Conservation (phyloP, 2,329 filamentous ascomycete species). For the Botrytis elliptica region DNA sequence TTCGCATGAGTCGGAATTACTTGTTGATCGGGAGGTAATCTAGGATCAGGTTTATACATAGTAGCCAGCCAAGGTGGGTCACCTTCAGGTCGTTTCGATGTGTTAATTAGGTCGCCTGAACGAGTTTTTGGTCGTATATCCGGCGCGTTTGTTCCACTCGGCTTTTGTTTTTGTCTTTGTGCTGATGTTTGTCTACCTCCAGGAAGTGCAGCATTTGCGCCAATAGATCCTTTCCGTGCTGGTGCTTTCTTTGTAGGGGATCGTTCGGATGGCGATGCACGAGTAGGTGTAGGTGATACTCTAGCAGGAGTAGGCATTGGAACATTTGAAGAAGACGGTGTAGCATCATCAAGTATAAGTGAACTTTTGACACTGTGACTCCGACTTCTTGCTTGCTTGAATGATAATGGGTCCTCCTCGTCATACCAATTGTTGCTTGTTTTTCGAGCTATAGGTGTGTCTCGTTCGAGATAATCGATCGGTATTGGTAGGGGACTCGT, state of each 20-base stretch:
- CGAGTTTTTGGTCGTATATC: constrained; percentile 60
- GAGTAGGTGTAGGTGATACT: constrained; percentile 39
- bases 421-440: constrained; percentile 51
- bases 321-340: constrained; percentile 40
- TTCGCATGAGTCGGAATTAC: constrained; percentile 92
- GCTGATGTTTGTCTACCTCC: constrained; percentile 39
- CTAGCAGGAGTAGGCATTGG: constrained; percentile 38
- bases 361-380: constrained; percentile 61
- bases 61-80: constrained; percentile 94
- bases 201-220: constrained; percentile 20
- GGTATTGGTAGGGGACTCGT: constrained; percentile 75
- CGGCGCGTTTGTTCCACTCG: constrained; percentile 49
- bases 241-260: constrained; percentile 54
- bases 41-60: constrained; percentile 93
- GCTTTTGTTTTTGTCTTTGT: constrained; percentile 58
- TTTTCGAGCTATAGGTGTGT: constrained; percentile 64
- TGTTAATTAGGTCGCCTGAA: constrained; percentile 53
- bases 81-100: constrained; percentile 71
- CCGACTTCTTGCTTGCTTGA: constrained; percentile 63
- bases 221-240: constrained; percentile 28
- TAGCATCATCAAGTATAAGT: constrained; percentile 49
- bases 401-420: constrained; percentile 59
- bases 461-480: constrained; percentile 69
- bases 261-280: constrained; percentile 42
- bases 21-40: constrained; percentile 91